phyloP scores from a whole-genome alignment of 2,329 filamentous ascomycete species.

The Xylariomycetidae sp. region DNA sequence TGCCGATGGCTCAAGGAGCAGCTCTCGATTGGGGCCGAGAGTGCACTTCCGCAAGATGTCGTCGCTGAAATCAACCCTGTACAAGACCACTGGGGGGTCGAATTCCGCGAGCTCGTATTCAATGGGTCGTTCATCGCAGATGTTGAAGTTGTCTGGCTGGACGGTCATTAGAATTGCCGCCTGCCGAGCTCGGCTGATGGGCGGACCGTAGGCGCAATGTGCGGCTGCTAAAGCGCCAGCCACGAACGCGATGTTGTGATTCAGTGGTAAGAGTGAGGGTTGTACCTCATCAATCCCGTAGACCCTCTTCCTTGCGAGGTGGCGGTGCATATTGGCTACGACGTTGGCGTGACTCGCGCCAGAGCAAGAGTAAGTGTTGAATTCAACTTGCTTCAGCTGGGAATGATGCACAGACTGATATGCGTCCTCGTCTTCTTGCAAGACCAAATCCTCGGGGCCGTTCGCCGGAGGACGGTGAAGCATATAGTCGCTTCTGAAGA shows the following conservation, averaged over 20 bases:
- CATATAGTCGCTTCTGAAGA: conserved; percentile 41
- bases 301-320: conserved; percentile 20
- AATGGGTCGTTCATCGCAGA: conserved; percentile 38
- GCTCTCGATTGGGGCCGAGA: conserved; percentile 23
- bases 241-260: conserved; percentile 26
- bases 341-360: conserved; percentile 34
- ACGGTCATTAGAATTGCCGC: conserved; percentile 36
- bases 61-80: conserved; percentile 30
- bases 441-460: too few species aligned
- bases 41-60: conserved; percentile 25
- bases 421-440: conserved; percentile 1
- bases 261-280: conserved; percentile 21
- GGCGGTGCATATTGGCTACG: conserved; percentile 34
- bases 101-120: conserved; percentile 34
- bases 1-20: conserved; percentile 30
- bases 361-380: conserved; percentile 37
- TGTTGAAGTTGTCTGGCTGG: conserved; percentile 37
- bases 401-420: not conserved
- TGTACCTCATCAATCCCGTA: conserved; percentile 12
- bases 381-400: conserved; percentile 37
- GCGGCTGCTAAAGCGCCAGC: conserved; percentile 26
- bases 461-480: too few species aligned
- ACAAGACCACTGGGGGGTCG: conserved; percentile 26
- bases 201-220: conserved; percentile 26
- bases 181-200: conserved; percentile 7